phyloP scores from a whole-genome alignment of 352 stramenopile species.

The Globisporangium carolinianum region DNA sequence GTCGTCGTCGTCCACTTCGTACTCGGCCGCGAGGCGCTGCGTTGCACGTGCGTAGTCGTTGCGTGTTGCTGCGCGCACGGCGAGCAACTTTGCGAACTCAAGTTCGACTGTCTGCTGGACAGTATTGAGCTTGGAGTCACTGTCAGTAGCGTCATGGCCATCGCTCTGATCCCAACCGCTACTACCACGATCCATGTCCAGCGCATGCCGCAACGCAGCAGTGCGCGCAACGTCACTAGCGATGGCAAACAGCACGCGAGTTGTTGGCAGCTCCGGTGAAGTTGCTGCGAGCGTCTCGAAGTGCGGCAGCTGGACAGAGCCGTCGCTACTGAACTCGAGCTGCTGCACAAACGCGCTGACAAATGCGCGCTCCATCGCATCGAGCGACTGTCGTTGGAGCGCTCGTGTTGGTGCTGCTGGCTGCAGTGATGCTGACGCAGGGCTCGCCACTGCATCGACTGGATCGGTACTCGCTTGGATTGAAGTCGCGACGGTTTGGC shows the following conservation, averaged over 20 bases:
- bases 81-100: constrained; percentile 20
- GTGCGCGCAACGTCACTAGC: too few species aligned
- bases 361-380: background rate
- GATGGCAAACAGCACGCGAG: too few species aligned
- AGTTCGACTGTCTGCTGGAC: constrained; percentile 4
- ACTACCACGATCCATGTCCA: too few species aligned
- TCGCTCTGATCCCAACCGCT: too few species aligned
- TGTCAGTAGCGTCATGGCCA: too few species aligned
- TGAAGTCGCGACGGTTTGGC: too few species aligned
- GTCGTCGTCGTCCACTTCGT: constrained; percentile 1
- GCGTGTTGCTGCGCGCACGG: constrained; percentile 18
- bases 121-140: too few species aligned
- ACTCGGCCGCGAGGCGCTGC: constrained; percentile 17
- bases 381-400: background rate
- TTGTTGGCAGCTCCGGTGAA: too few species aligned
- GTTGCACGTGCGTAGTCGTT: constrained; percentile 16
- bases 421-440: background rate
- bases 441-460: background rate
- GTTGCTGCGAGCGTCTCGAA: background rate
- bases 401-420: background rate
- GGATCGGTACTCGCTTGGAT: background rate
- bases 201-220: too few species aligned
- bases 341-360: background rate
- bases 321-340: background rate
- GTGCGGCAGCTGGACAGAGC: background rate